A percentile compares a stretch with the other conserved stretches of the same genome.
phyloP scores from a whole-genome alignment of 805 yeast genomes.

The Saccharomycodes ludwigii region DNA sequence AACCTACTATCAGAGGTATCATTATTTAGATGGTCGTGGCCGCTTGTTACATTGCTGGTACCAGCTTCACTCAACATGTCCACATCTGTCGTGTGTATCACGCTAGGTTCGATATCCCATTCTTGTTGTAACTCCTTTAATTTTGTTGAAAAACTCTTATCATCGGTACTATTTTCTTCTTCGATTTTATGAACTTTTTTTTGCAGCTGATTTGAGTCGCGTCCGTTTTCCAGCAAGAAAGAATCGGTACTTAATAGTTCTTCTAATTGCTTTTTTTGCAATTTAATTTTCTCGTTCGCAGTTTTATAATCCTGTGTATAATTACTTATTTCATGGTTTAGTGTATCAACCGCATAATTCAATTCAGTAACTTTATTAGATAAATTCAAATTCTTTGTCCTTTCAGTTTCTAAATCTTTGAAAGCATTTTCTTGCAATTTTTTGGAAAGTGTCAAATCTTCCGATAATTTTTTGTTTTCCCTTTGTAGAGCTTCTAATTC shows the following conservation, averaged over 20 bases:
- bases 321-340: conserved; percentile 1
- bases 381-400: not conserved
- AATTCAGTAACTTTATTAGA: not conserved
- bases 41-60: too few species aligned
- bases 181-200: conserved; percentile 17
- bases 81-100: not conserved
- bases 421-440: conserved; percentile 4
- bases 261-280: conserved; percentile 8
- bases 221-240: too few species aligned
- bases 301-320: not conserved
- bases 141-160: conserved; percentile 15
- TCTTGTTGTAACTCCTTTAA: conserved; percentile 19
- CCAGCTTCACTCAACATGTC: conserved; percentile 3
- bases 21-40: too few species aligned
- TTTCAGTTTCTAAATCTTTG: conserved; percentile 3
- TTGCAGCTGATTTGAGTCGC: conserved; percentile 23
- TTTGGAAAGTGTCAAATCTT: conserved; percentile 6
- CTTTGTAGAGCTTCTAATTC: conserved; percentile 29
- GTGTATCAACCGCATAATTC: not conserved
- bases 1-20: conserved; percentile 1
- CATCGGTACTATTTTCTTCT: conserved; percentile 16
- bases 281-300: conserved; percentile 5
- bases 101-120: conserved; percentile 3
- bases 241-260: conserved; percentile 9
- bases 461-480: conserved; percentile 14